Percentiles rank a stretch among this genome's conserved stretches.
Evolutionary conservation across 305 asterid species (phyloP).

Genomic region (Solanum aculeatissimum): DNA sequence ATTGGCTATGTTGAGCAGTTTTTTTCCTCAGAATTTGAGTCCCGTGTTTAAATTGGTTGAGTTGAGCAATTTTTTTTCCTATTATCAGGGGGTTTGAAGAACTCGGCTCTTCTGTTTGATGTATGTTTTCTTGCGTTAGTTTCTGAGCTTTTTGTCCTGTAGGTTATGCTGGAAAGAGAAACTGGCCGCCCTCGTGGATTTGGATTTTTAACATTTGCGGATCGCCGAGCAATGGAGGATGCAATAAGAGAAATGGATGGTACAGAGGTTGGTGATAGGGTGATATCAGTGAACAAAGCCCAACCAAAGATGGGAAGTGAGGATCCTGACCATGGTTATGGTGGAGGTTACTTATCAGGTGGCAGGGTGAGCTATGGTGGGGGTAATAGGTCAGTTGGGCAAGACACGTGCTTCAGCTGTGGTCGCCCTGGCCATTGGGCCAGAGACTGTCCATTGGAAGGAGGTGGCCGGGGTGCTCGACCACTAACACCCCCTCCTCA

Average conservation of each 20-base stretch:
- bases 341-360: slow-evolving; percentile 19
- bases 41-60: background rate
- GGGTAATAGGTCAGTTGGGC: slow-evolving; percentile 66
- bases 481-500: slow-evolving; percentile 51
- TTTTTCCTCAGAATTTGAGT: background rate
- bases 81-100: background rate
- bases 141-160: background rate
- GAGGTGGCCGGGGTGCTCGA: slow-evolving; percentile 57
- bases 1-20: background rate
- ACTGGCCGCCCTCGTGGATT: slow-evolving; percentile 99
- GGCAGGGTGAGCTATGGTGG: slow-evolving; percentile 44
- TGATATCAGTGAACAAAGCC: slow-evolving; percentile 90
- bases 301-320: slow-evolving; percentile 82
- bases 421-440: slow-evolving; percentile 99
- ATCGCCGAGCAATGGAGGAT: slow-evolving; percentile 87
- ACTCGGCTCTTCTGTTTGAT: background rate
- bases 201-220: slow-evolving; percentile 90
- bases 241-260: slow-evolving; percentile 96
- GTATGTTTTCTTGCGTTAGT: background rate
- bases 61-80: background rate
- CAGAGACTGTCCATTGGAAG: slow-evolving; percentile 83
- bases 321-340: slow-evolving; percentile 44
- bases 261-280: slow-evolving; percentile 74
- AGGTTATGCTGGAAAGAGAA: slow-evolving; percentile 95
- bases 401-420: slow-evolving; percentile 90